Evolutionary conservation across 768 basidiomycete species (phyloP), one percentile per base, ranked within the genome.

Genomic region (Tephrocybe sp.): DNA sequence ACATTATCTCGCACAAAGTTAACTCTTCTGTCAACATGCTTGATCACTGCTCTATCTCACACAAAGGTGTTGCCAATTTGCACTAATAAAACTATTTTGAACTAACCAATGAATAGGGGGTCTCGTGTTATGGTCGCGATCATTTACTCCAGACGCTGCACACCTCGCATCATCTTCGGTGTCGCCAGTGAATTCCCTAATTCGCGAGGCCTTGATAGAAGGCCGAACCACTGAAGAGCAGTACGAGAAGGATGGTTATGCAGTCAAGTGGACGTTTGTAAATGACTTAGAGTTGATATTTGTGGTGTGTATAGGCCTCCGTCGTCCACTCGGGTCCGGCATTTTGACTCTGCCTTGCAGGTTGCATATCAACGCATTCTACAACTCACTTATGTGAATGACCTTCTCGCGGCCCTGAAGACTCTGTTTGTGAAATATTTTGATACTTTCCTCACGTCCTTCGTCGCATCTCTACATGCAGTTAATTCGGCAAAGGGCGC

Each of bases 261-360:
- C 92, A 22, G 84, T 98, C 44, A 87, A 87, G 66, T 98, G 96
- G 94, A 86, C 92, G 0, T 91, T 94, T 60, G 86, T 90, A 25
- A 99, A 99, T 64, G 93, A 95, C 54, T 76, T 98, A 37, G 96
- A 96, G 54, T 79, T 99, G 59, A 95, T 98, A 47, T 98, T 99
- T 62, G 96, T 97, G 64, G 94, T 95, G 61, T 57, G 89, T 75
- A 36, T 44, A 31, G 9, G 26, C 8, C 44, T 44, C 24, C 26
- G 30, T 5, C 38, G 45, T 22, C 43, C 31, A 42, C 44, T 27
- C 24, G 44, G 19, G 12, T 45, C 38, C 52, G 47, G 49, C 51
- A 37, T 19, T 16, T 52, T 22, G 22, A 45, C 34, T 19, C 12
- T 16, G 35, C 35, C 11, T 26, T 51, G 3, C 60, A 96, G 93